Evolutionary conservation across 257 asterid genomes (phyloP).

Genomic region (Solanum bukasovii): DNA sequence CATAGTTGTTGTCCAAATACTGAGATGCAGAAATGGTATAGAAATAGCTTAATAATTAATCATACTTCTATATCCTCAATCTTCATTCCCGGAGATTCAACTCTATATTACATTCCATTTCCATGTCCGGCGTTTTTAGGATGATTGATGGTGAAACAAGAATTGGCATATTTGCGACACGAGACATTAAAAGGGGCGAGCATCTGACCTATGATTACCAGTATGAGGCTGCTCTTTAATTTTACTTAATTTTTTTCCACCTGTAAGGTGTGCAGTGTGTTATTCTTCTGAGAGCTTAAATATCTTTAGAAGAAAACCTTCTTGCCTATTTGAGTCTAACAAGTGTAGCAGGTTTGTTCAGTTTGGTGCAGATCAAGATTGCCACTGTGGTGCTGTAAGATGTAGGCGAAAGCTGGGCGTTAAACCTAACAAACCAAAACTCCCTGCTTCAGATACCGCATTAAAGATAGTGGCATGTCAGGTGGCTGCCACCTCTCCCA

Average conservation of each 20-base stretch:
- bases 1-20: conserved; percentile 98
- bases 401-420: conserved; percentile 90
- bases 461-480: conserved; percentile 51
- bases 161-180: conserved; percentile 91
- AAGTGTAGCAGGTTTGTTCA: conserved; percentile 90
- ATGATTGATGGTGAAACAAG: conserved; percentile 91
- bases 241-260: neutral
- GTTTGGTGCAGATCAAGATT: conserved; percentile 98
- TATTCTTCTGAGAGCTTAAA: neutral
- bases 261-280: neutral
- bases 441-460: conserved; percentile 66
- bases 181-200: conserved; percentile 80
- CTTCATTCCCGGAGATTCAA: neutral
- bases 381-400: conserved; percentile 83
- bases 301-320: neutral
- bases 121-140: conserved; percentile 30
- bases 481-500: conserved; percentile 55
- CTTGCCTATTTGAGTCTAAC: conserved; percentile 31
- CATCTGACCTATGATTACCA: conserved; percentile 93
- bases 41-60: neutral
- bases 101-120: conserved; percentile 4
- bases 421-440: conserved; percentile 59
- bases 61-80: neutral
- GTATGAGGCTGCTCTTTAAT: conserved; percentile 33
- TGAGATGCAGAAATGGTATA: conserved; percentile 97